These are phyloP conservation scores for Trichocomaceae sp. DNA, from an alignment of 2,329 filamentous ascomycete genomes.

Conservation along the genomic window DNA sequence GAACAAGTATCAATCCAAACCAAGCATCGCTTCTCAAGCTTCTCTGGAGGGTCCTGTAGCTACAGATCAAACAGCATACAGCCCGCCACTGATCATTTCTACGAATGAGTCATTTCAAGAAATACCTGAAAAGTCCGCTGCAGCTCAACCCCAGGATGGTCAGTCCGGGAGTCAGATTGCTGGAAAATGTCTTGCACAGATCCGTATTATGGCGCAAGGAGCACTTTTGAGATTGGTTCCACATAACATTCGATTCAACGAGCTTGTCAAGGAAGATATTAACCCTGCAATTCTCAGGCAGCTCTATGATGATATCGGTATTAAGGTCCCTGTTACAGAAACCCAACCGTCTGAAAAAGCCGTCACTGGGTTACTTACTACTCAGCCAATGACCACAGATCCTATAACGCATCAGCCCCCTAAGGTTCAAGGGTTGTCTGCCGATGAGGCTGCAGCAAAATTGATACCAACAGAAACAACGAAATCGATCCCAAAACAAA, in stretches of 20 bases:
- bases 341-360: slow-evolving; percentile 9
- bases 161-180: neutral
- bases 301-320: slow-evolving; percentile 63
- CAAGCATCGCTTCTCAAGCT: neutral
- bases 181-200: slow-evolving; percentile 30
- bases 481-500: neutral
- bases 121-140: neutral
- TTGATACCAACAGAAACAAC: too few species aligned
- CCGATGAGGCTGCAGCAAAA: neutral
- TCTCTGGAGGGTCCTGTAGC: neutral
- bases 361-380: slow-evolving; percentile 16
- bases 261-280: slow-evolving; percentile 67
- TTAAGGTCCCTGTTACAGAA: slow-evolving; percentile 35
- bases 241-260: slow-evolving; percentile 65
- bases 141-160: neutral
- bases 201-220: slow-evolving; percentile 51
- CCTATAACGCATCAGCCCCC: neutral
- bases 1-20: neutral
- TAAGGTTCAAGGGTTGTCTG: neutral
- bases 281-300: slow-evolving; percentile 55
- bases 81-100: slow-evolving; percentile 26
- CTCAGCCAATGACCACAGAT: neutral
- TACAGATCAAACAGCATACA: slow-evolving; percentile 16
- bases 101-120: slow-evolving; percentile 16
- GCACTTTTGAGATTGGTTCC: slow-evolving; percentile 57